Conservation (phyloP, 805 yeast species). For the Wickerhamomyces subpelliculosus region DNA sequence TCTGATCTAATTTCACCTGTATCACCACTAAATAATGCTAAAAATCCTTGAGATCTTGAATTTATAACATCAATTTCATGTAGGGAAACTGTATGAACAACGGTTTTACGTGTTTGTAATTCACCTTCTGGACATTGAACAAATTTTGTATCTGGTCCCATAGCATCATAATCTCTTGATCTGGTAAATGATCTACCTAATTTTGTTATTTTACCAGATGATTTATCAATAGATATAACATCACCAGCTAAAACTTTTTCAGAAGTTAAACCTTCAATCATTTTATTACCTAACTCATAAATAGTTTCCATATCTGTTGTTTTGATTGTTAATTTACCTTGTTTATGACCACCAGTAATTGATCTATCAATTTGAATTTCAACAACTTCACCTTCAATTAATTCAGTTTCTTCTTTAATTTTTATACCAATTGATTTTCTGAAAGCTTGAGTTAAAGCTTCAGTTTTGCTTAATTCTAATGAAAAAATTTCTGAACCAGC, state of each 20-base stretch:
- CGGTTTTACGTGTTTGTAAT: constrained; percentile 90
- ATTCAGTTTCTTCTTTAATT: constrained; percentile 94
- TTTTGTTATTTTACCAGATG: constrained; percentile 88
- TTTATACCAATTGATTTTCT: constrained; percentile 92
- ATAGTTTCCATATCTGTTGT: constrained; percentile 99
- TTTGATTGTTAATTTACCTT: constrained; percentile 94
- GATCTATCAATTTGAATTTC: constrained; percentile 93
- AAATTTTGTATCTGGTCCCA: constrained; percentile 97
- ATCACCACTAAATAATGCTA: constrained; percentile 92
- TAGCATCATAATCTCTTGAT: constrained; percentile 96
- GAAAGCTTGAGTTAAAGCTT: constrained; percentile 93
- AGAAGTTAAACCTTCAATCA: constrained; percentile 89
- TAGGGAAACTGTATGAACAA: constrained; percentile 94
- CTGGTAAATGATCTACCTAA: constrained; percentile 94
- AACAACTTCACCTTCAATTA: constrained; percentile 98
- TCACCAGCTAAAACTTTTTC: constrained; percentile 98
- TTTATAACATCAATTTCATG: constrained; percentile 98
- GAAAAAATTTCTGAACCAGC: constrained; percentile 94
- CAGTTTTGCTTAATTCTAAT: constrained; percentile 89
- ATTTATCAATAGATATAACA: constrained; percentile 90
- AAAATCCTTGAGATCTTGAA: constrained; percentile 95
- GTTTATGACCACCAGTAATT: constrained; percentile 95
- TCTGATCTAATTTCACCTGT: constrained; percentile 97
- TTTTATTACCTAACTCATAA: constrained; percentile 88
- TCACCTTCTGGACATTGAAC: constrained; percentile 99